Base-by-base conservation (phyloP, 192 early-diverging fungal genomes). In the Gigaspora rosea region DNA sequence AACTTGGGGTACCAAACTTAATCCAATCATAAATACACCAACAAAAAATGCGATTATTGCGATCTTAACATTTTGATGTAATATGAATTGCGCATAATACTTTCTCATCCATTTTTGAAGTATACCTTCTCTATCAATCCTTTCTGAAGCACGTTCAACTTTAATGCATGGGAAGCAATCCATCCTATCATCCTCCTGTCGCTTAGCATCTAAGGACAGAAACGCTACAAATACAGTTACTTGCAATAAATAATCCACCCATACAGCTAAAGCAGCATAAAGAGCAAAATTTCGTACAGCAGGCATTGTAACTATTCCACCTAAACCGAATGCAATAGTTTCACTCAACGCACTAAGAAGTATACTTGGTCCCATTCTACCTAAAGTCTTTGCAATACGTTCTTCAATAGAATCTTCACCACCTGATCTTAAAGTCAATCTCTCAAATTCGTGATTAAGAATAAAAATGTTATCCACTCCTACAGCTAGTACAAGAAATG, bases 391-490 rank as follows among this genome's bases (percentile, higher is more conserved):
- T 57, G 88, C 88, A 10, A 86, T 85, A 58, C 87, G 81, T 71
- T 87, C 86, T 56, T 90, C 86, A 46, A 89, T 85, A n/a, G 81
- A 78, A 49, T 84, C 84, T 36, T 85, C 82, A 18, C 82, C 78
- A 71, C 80, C 80, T 78, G 63, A 81, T 70, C 71, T 79, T 20
- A 61, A n/a, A 13, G 67, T 79, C 11, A 85, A 75, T 35, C 89
- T 73, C 36, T 86, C 85, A 75, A 88, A 88, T 77, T 89, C 90
- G 65, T 91, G 88, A 51, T 86, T 87, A 15, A 91, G 78, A 67
- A 91, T 87, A 73, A 91, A 91, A 64, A 91, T 90, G 59, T 91
- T 91, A 64, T 91, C 90, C 0, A 91, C 90, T 64, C 90, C 89
- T 9, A 91, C 88, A 7, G 90, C 90, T 48, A 91, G 71, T 11